Evolutionary conservation across 306 rosid genomes (phyloP).

Genomic region (Quercus agrifolia): DNA sequence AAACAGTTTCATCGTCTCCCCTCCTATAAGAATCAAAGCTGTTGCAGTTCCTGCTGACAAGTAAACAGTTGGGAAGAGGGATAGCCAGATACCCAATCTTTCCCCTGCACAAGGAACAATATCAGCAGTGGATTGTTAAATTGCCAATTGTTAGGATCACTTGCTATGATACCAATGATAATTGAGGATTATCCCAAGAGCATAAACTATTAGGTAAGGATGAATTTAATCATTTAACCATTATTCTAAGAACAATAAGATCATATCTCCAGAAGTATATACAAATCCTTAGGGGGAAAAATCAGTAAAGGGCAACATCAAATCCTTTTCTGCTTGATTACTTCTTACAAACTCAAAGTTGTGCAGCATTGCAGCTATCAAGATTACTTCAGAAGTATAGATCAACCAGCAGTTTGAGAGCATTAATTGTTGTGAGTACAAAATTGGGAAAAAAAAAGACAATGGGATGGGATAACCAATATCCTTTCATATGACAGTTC

Average conservation of each 20-base stretch:
- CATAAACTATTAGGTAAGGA: too few species aligned
- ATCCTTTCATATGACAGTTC: background rate
- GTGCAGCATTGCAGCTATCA: background rate
- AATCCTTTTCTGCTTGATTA: background rate
- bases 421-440: background rate
- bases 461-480: background rate
- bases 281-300: too few species aligned
- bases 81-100: slow-evolving; percentile 96
- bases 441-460: background rate
- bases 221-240: too few species aligned
- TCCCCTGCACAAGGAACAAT: slow-evolving; percentile 59
- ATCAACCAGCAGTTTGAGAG: background rate
- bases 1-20: slow-evolving; percentile 97
- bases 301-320: background rate
- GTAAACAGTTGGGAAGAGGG: slow-evolving; percentile 90
- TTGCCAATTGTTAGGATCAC: too few species aligned
- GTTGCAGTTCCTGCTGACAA: slow-evolving; percentile 99
- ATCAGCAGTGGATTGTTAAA: background rate
- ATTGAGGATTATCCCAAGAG: too few species aligned
- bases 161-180: too few species aligned
- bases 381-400: background rate
- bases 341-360: background rate
- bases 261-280: background rate
- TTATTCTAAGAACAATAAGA: background rate
- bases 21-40: slow-evolving; percentile 94